Percentiles rank a stretch among this genome's conserved stretches.
These are phyloP conservation scores for Diaporthe sp. DNA, from an alignment of 2,329 filamentous ascomycete genomes.

Conservation along the genomic window DNA sequence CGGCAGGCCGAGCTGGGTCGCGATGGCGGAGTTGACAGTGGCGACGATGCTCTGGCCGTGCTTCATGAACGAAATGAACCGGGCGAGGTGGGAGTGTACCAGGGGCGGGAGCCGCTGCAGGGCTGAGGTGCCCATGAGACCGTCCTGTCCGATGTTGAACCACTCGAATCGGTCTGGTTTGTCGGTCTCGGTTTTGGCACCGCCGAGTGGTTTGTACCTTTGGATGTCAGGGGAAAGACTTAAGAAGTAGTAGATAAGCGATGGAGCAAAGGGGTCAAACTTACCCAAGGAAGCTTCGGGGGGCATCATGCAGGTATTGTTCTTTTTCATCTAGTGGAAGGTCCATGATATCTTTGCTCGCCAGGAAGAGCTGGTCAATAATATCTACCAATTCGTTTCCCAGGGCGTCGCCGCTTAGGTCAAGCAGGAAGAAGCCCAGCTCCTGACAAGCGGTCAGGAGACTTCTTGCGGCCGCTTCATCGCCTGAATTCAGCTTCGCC, in stretches of 20 bases:
- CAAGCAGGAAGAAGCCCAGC: constrained; percentile 44
- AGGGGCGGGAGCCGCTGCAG: constrained; percentile 41
- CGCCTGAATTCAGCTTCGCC: constrained; percentile 5
- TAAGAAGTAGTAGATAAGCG: background rate
- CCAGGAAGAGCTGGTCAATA: constrained; percentile 9
- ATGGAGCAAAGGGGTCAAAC: background rate
- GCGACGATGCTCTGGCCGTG: constrained; percentile 42
- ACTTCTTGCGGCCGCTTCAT: constrained; percentile 21
- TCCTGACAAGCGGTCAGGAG: constrained; percentile 34
- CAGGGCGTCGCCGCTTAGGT: constrained; percentile 36
- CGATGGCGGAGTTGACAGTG: constrained; percentile 45
- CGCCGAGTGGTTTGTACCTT: constrained; percentile 42
- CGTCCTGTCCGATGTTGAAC: constrained; percentile 51
- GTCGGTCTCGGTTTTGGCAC: constrained; percentile 44
- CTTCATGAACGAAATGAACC: constrained; percentile 39
- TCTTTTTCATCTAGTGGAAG: constrained; percentile 15
- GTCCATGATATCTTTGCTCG: constrained; percentile 17
- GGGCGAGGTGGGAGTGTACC: constrained; percentile 31
- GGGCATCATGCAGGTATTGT: constrained; percentile 6
- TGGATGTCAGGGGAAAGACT: background rate
- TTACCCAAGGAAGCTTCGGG: constrained; percentile 27
- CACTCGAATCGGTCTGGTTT: constrained; percentile 49
- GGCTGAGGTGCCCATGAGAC: constrained; percentile 46
- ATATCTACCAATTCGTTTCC: background rate
- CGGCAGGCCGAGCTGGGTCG: constrained; percentile 47